Percentiles rank a stretch among this genome's conserved stretches.
Evolutionary conservation across 2,329 filamentous ascomycete genomes (phyloP).

Genomic region (Trichoderma koningiopsis): DNA sequence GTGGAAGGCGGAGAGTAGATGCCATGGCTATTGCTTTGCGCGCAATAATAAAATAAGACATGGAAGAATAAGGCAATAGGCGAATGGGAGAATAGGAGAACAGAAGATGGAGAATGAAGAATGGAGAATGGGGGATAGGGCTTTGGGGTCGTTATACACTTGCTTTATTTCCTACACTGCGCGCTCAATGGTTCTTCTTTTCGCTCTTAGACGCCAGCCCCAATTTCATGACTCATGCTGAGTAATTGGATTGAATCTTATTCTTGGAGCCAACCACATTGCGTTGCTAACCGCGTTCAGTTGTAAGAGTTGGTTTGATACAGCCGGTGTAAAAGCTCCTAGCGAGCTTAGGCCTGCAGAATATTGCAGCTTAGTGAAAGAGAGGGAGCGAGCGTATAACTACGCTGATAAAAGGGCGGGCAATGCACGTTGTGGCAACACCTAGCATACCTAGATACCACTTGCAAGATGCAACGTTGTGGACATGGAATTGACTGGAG

Average conservation of each 20-base stretch:
- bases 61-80: neutral
- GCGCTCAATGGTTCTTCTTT: neutral
- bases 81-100: too few species aligned
- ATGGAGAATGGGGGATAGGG: neutral
- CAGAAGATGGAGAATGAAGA: too few species aligned
- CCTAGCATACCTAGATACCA: conserved; percentile 1
- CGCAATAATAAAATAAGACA: too few species aligned
- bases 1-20: too few species aligned
- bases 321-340: neutral
- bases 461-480: conserved; percentile 22
- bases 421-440: neutral
- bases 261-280: neutral
- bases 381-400: neutral
- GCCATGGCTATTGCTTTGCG: too few species aligned
- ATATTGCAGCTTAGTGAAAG: conserved; percentile 15
- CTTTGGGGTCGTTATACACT: too few species aligned
- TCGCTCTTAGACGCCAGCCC: neutral
- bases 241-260: neutral
- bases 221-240: neutral
- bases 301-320: too few species aligned
- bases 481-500: conserved; percentile 19
- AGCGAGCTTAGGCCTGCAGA: neutral
- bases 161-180: neutral
- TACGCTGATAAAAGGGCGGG: neutral
- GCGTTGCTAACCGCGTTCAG: conserved; percentile 9